These are phyloP conservation scores for Oryza coarctata DNA, from an alignment of 176 grass and related monocot species.

Conservation along the genomic window DNA sequence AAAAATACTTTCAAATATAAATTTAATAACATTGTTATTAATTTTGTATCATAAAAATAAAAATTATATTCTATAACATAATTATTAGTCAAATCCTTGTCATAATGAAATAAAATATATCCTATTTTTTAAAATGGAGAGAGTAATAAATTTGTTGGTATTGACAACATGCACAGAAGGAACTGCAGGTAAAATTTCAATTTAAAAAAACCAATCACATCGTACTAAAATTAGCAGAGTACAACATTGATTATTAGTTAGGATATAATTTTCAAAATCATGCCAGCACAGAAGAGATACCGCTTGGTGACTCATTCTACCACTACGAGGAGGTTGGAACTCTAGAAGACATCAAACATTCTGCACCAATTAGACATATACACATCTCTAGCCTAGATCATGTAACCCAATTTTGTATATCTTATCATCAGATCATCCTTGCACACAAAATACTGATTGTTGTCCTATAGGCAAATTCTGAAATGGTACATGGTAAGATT, in stretches of 20 bases:
- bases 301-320: neutral
- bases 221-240: too few relatives aligned
- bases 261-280: neutral
- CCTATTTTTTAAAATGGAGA: too few relatives aligned
- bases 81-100: too few relatives aligned
- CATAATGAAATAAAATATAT: too few relatives aligned
- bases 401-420: neutral
- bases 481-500: constrained; percentile 1
- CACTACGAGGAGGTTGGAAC: neutral
- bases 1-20: too few relatives aligned
- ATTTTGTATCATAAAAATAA: too few relatives aligned
- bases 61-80: too few relatives aligned
- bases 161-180: neutral
- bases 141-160: too few relatives aligned
- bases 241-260: neutral
- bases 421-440: neutral
- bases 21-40: too few relatives aligned
- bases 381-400: neutral
- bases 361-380: neutral
- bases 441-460: neutral
- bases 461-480: neutral
- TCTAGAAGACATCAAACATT: neutral
- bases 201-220: neutral
- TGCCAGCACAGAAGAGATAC: neutral
- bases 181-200: neutral